Evolutionary conservation across 225 moss, liverwort and hornwort genomes (phyloP).

Genomic region (Thuidium tamariscinum): DNA sequence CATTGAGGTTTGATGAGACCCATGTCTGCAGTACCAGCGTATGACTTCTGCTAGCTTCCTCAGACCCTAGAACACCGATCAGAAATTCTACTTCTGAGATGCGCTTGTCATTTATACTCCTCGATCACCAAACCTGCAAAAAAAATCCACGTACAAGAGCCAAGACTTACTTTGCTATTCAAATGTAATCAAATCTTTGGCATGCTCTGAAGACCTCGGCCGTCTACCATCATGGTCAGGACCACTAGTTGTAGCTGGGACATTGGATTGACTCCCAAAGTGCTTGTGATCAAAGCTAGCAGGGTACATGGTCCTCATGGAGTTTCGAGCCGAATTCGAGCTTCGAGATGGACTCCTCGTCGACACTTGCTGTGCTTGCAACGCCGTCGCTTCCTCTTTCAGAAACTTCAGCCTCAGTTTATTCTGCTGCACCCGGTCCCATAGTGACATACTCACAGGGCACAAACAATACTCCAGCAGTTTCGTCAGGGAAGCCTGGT

Average conservation of each 20-base stretch:
- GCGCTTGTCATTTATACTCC: neutral
- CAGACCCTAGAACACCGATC: neutral
- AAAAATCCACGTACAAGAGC: neutral
- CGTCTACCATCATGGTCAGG: neutral
- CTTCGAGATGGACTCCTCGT: conserved; percentile 22
- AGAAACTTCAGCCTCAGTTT: conserved; percentile 29
- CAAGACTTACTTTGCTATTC: neutral
- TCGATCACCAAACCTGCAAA: neutral
- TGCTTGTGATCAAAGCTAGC: conserved; percentile 5
- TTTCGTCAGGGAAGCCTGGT: conserved; percentile 82
- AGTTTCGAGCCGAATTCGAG: conserved; percentile 15
- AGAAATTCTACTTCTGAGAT: neutral
- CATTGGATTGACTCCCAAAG: neutral
- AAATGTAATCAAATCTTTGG: conserved; percentile 36
- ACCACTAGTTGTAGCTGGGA: neutral
- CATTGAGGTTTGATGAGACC: neutral
- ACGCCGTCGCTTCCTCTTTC: conserved; percentile 27
- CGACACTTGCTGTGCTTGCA: conserved; percentile 20
- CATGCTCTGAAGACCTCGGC: conserved; percentile 3
- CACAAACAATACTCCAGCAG: conserved; percentile 87
- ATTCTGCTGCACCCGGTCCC: conserved; percentile 52
- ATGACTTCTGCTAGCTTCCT: neutral
- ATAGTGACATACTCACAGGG: conserved; percentile 49
- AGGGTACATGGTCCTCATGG: conserved; percentile 5
- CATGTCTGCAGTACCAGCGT: neutral